Conservation (phyloP, 129 eudicot species). For the Gnaphalium uliginosum region DNA sequence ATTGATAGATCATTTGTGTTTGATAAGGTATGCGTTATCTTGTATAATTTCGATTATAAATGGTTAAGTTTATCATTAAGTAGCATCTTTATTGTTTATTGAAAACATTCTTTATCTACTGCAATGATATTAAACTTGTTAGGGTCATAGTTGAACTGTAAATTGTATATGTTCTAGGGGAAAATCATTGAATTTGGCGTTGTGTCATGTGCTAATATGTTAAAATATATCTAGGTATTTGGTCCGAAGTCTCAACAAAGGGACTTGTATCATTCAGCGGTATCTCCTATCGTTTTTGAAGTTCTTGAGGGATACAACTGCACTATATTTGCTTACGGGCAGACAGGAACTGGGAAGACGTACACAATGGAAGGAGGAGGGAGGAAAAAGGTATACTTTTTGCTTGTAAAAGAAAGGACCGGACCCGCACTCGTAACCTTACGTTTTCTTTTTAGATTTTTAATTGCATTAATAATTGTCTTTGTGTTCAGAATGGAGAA, state of each 20-base stretch:
- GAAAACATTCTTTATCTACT: neutral
- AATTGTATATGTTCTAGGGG: neutral
- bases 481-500: constrained; percentile 72
- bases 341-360: constrained; percentile 98
- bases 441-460: neutral
- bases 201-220: constrained; percentile 21
- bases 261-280: constrained; percentile 87
- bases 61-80: neutral
- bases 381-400: constrained; percentile 71
- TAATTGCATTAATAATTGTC: neutral
- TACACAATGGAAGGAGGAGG: constrained; percentile 99
- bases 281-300: constrained; percentile 88
- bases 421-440: no score
- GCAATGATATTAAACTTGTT: neutral
- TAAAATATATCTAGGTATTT: constrained; percentile 50
- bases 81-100: neutral
- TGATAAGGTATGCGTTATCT: constrained; percentile 56
- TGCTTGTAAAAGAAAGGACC: neutral
- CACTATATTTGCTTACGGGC: constrained; percentile 98
- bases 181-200: neutral
- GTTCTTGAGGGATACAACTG: constrained; percentile 97
- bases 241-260: constrained; percentile 86
- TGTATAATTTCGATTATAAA: neutral
- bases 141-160: neutral
- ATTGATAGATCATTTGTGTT: constrained; percentile 85